Base-by-base conservation (phyloP, 1,284 basidiomycete genomes). In the Tilletia setariae region DNA sequence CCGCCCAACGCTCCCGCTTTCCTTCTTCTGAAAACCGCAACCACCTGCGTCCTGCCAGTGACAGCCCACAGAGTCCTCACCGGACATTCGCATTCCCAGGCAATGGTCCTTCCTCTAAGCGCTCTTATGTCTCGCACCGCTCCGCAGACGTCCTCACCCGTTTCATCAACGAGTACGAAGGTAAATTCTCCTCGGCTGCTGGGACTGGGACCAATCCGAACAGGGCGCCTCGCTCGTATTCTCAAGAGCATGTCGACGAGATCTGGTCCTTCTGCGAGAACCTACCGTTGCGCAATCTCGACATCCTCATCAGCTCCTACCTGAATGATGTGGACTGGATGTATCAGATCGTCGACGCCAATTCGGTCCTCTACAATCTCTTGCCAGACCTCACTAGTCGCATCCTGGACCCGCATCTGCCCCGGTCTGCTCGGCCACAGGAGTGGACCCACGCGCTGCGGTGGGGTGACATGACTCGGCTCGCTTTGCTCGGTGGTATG, bases 191-290 rank as follows among this genome's bases (percentile, higher is more conserved):
- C 6, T 21, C 51, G 21, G 11, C 4, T 40, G 35, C 35, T n/a
- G n/a, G n/a, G 35, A 4, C 6, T 40, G 35, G 35, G 35, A 11
- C 35, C 35, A 11, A 40, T 4, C 35, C 35, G 11, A 11, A 11
- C 35, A 40, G 35, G 35, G 35, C 28, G 21, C 51, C 51, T 28
- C 21, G 28, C 13, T 53, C n/a, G 23, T 53, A 53, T 23, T 53
- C 51, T 25, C 51, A 53, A 6, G 51, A 21, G 51, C 51, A 53
- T 28, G 21, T 53, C 15, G 51, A 53, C 13, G 51, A 53, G 23
- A 53, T 53, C 21, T n/a, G 51, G 21, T 53, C 51, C 15, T 53
- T 53, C 51, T 53, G 51, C 51, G 51, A 53, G 51, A 53, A 53
- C 15, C 51, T 53, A 13, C 51, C 51, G 6, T 25, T 28, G 23